Percentiles rank a stretch among this genome's conserved stretches.
Evolutionary conservation across 345 rosid genomes (phyloP).

Genomic region (Aquilaria yunnanensis): DNA sequence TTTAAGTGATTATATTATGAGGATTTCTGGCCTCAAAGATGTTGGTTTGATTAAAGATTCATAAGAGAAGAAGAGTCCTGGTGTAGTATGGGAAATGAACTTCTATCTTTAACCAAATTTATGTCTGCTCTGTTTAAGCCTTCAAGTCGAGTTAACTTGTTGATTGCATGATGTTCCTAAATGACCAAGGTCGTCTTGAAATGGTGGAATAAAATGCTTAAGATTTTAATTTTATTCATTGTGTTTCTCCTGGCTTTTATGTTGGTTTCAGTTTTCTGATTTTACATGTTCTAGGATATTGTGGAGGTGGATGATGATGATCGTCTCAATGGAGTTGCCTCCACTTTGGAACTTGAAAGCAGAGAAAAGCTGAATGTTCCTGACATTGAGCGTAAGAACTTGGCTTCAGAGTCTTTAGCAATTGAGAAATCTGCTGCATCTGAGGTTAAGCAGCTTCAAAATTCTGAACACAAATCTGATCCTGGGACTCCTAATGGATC

Average conservation of each 20-base stretch:
- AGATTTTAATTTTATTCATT: neutral
- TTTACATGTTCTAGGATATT: constrained; percentile 44
- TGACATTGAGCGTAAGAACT: constrained; percentile 21
- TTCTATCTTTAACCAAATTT: too few relatives aligned
- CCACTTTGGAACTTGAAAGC: constrained; percentile 24
- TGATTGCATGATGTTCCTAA: neutral
- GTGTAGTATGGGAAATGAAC: too few relatives aligned
- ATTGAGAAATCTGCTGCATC: constrained; percentile 25
- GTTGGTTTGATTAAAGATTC: too few relatives aligned
- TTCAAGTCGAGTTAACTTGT: too few relatives aligned
- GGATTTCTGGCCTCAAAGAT: too few relatives aligned
- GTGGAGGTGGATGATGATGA: constrained; percentile 59
- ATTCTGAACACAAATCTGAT: constrained; percentile 25
- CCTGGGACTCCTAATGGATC: constrained; percentile 27
- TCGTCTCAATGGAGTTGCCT: constrained; percentile 17
- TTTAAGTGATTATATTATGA: too few relatives aligned
- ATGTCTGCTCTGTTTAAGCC: too few relatives aligned
- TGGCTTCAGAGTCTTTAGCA: constrained; percentile 28
- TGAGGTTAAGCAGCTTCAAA: constrained; percentile 25
- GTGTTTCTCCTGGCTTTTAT: neutral
- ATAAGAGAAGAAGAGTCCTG: too few relatives aligned
- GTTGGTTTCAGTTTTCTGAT: too few relatives aligned
- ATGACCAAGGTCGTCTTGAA: neutral
- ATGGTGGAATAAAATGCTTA: neutral
- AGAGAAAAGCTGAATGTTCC: constrained; percentile 30